Base-by-base conservation (phyloP, 2,329 filamentous ascomycete genomes). In the Hypoxylon sp. region DNA sequence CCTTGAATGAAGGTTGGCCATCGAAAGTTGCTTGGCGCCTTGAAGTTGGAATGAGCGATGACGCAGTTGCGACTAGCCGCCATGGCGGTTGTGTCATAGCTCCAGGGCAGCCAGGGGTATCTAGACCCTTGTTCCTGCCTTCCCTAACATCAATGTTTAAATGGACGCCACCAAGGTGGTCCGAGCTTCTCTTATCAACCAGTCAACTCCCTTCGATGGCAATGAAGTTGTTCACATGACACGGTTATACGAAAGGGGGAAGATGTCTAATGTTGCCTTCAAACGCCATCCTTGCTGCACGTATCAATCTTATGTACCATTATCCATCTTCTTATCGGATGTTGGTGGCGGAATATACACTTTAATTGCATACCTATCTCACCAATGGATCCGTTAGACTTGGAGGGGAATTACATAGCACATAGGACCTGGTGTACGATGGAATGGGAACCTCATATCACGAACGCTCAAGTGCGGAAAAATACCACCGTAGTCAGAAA, bases 31-130 rank as follows among this genome's bases (percentile, higher is more conserved):
- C 25, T 63, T 63, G 48, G 60, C 60, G 34, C 55, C 19, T 58
- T 36, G 41, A 56, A 14, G 64, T 69, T 46, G 34, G 50, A 60
- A 69, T 65, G 67, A 67, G 64, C 70, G 48, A 75, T 73, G 72
- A 74, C 74, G 74, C 68, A 72, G 70, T 61, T 67, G 34, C 62
- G 28, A 60, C 57, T 67, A 52, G 38, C 53, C 59, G 41, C 59
- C 62, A 59, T 23, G 23, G 2, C 23, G 59, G 64, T 48, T 45
- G 13, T 61, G 17, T 58, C 46, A 57, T 57, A 14, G 48, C 55
- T n/a, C n/a, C n/a, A n/a, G n/a, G n/a, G n/a, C n/a, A n/a, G n/a
- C 52, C 58, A 61, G 60, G 57, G 53, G 51, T 63, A 58, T 36
- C n/a, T 28, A n/a, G 55, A 23, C 32, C 41, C 61, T 32, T 63